Evolutionary conservation across 2,329 filamentous ascomycete species (phyloP).

Genomic region (Harringtonia aguacate): DNA sequence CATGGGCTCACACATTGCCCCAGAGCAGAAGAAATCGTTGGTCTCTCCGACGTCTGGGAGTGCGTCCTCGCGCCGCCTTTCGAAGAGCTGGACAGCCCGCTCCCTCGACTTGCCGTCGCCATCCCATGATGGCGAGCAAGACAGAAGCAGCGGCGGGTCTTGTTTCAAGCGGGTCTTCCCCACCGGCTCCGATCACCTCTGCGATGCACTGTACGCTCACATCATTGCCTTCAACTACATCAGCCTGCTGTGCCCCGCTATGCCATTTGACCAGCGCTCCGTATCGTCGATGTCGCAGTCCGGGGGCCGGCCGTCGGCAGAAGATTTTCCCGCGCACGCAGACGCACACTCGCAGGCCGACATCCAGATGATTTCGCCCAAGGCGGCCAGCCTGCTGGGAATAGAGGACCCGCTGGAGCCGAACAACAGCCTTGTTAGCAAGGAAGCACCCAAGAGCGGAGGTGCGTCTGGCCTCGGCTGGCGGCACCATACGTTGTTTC

Average conservation of each 20-base stretch:
- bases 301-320: background rate
- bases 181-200: constrained; percentile 40
- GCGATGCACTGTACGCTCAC: constrained; percentile 49
- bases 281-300: background rate
- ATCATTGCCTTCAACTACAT: constrained; percentile 50
- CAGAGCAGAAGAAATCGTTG: background rate
- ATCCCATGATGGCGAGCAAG: background rate
- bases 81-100: too few relatives aligned
- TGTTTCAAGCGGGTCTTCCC: constrained; percentile 41
- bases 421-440: background rate
- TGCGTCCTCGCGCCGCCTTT: too few relatives aligned
- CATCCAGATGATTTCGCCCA: constrained; percentile 14
- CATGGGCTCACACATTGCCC: background rate
- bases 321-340: too few relatives aligned
- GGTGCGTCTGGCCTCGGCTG: background rate
- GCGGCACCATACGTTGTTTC: constrained; percentile 10
- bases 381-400: constrained; percentile 12
- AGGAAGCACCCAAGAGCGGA: background rate
- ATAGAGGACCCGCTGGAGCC: constrained; percentile 2
- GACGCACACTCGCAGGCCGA: constrained; percentile 4
- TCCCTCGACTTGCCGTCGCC: background rate
- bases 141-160: background rate
- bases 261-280: background rate
- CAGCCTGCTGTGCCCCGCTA: constrained; percentile 19
- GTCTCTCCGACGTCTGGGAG: too few relatives aligned